phyloP scores from a whole-genome alignment of 805 yeast genomes.

The Kuraishia piskuri region DNA sequence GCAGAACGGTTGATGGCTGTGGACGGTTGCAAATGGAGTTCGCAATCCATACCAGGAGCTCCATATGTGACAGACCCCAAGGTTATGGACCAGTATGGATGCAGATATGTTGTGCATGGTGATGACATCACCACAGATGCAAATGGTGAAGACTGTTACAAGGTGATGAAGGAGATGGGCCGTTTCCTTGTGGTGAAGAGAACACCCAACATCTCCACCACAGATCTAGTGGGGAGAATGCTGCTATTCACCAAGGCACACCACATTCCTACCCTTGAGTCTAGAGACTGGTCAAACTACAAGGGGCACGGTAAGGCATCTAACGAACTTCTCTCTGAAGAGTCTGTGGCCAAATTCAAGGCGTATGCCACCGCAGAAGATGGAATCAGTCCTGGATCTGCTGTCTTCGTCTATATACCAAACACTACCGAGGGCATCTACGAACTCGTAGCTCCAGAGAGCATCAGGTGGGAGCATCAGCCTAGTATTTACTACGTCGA shows the following conservation, averaged over 20 bases:
- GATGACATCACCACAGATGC: slow-evolving; percentile 98
- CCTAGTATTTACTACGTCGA: slow-evolving; percentile 43
- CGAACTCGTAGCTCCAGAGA: slow-evolving; percentile 26
- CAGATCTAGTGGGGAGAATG: slow-evolving; percentile 90
- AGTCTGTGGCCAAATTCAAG: slow-evolving; percentile 31
- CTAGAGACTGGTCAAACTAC: slow-evolving; percentile 12
- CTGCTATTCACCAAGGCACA: slow-evolving; percentile 52
- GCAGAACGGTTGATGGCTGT: slow-evolving; percentile 80
- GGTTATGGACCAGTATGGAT: slow-evolving; percentile 64
- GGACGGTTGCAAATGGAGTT: slow-evolving; percentile 85
- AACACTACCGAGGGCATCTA: slow-evolving; percentile 17
- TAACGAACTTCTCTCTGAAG: slow-evolving; percentile 19
- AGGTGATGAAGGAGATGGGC: slow-evolving; percentile 74
- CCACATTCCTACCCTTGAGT: slow-evolving; percentile 33
- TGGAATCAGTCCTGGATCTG: slow-evolving; percentile 51
- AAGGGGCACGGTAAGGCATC: slow-evolving; percentile 1
- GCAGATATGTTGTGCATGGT: slow-evolving; percentile 95
- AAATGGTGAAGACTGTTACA: slow-evolving; percentile 89
- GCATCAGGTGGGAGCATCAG: slow-evolving; percentile 9
- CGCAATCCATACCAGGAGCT: slow-evolving; percentile 61
- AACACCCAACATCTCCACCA: slow-evolving; percentile 90
- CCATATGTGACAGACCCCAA: slow-evolving; percentile 90
- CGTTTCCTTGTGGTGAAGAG: slow-evolving; percentile 85
- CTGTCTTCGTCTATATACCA: slow-evolving; percentile 37
- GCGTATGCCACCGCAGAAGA: slow-evolving; percentile 56